Conservation (phyloP, 148 eudicot genomes). For the Vaccinium macrocarpon region DNA sequence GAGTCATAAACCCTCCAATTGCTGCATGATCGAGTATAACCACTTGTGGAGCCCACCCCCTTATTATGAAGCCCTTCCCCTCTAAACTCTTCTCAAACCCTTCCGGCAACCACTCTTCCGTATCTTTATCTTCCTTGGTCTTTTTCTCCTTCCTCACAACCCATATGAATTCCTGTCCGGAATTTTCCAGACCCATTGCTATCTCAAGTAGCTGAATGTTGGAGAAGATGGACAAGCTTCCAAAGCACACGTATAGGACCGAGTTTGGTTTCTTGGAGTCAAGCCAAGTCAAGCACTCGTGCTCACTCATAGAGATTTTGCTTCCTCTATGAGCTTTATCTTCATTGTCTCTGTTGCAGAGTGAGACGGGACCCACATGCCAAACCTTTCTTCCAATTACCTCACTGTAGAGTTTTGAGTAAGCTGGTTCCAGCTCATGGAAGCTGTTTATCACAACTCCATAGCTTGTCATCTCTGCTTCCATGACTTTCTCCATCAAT, state of each 20-base stretch:
- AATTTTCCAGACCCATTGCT: slow-evolving; percentile 25
- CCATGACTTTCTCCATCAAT: not conserved
- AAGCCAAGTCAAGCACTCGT: slow-evolving; percentile 20
- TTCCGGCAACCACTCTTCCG: slow-evolving; percentile 16
- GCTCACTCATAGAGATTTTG: not conserved
- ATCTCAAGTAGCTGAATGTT: slow-evolving; percentile 21
- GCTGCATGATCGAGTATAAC: slow-evolving; percentile 21
- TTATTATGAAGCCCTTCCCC: slow-evolving; percentile 20
- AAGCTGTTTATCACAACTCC: slow-evolving; percentile 20
- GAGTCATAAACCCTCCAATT: slow-evolving; percentile 25
- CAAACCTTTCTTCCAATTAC: slow-evolving; percentile 8
- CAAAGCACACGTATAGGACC: slow-evolving; percentile 27
- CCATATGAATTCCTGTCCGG: slow-evolving; percentile 27
- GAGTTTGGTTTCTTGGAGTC: slow-evolving; percentile 24
- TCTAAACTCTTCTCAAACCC: slow-evolving; percentile 20
- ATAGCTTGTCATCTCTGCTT: not conserved
- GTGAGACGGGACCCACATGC: slow-evolving; percentile 22
- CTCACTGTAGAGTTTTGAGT: slow-evolving; percentile 8
- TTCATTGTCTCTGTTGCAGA: slow-evolving; percentile 14
- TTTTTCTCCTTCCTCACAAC: slow-evolving; percentile 21
- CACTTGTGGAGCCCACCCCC: slow-evolving; percentile 29
- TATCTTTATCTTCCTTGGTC: not conserved
- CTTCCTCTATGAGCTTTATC: slow-evolving; percentile 18
- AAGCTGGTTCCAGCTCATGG: slow-evolving; percentile 22
- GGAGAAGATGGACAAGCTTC: slow-evolving; percentile 11